Evolutionary conservation across 2,329 filamentous ascomycete species (phyloP), one percentile per base, ranked within the genome.

Genomic region (Pyrenophora teres): DNA sequence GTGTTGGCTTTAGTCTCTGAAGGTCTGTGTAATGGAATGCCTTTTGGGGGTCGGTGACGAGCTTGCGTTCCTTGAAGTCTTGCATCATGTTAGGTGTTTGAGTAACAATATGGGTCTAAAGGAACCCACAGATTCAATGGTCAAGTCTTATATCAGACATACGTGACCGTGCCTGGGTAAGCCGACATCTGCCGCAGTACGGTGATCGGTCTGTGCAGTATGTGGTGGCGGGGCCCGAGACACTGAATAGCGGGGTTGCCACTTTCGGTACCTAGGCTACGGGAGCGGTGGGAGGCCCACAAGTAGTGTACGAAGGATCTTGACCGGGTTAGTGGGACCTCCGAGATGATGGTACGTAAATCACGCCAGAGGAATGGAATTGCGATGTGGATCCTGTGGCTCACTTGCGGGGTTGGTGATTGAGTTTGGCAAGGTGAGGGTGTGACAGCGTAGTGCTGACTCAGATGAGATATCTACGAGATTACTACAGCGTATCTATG

Each of bases 1-100:
- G 64, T 23, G 71, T 74, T 19, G 71, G 70, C 54, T 74, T 74
- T 30, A 70, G 56, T 57, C 70, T 60, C 42, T 74, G 71, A 9
- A 74, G 65, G 52, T 74, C 72, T 19, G 72, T 73, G 51, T 66
- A 74, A 46, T 74, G 71, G 38, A 74, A 74, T 43, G 60, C 66
- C 60, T 71, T 72, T 43, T 71, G 65, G 23, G 70, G 67, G 50
- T 74, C 70, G 46, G 68, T 69, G 46, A 69, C 59, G 45, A 72
- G 67, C 60, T 70, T 48, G 52, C 69, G 65, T 65, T 71, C 67
- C 48, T 70, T 70, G 59, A 70, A 69, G 52, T 65, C 63, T 41
- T 62, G 56, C 66, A 71, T 70, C 43, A 41, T 68, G 56, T 45
- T 43, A 23, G 13, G 48, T 13, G 36, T 38, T 39, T 32, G 30